phyloP scores from a whole-genome alignment of 768 basidiomycete genomes.

The Gelatoporia subvermispora region DNA sequence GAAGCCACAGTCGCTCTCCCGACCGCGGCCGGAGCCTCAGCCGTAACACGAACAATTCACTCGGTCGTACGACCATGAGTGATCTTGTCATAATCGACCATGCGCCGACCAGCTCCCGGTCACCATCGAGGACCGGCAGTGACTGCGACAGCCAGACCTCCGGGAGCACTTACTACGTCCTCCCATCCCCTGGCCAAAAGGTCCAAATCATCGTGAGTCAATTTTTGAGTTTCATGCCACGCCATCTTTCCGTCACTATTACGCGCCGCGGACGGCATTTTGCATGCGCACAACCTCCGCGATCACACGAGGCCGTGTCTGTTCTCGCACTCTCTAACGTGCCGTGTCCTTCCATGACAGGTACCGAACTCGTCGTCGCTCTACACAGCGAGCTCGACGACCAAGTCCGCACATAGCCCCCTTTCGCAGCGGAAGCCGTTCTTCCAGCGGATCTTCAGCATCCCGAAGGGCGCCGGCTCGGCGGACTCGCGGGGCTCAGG shows the following conservation, averaged over 20 bases:
- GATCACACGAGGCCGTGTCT: no score
- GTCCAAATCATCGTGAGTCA: constrained; percentile 69
- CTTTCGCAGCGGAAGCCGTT: constrained; percentile 51
- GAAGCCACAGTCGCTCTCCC: neutral
- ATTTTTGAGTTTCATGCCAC: neutral
- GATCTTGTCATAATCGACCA: neutral
- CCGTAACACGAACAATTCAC: constrained; percentile 5
- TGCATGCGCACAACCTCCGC: no score
- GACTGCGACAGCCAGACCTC: constrained; percentile 47
- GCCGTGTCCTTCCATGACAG: constrained; percentile 25
- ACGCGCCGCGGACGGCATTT: no score
- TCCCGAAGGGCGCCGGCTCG: constrained; percentile 7
- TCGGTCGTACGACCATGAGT: neutral
- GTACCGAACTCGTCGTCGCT: constrained; percentile 45
- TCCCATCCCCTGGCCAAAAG: constrained; percentile 68
- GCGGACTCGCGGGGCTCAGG: constrained; percentile 15
- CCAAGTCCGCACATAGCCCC: constrained; percentile 51
- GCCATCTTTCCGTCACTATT: neutral
- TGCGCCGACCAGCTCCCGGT: constrained; percentile 33
- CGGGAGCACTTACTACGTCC: constrained; percentile 71
- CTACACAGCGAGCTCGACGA: constrained; percentile 54
- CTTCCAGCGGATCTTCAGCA: constrained; percentile 54
- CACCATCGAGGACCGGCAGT: constrained; percentile 21
- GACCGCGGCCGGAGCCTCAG: constrained; percentile 10
- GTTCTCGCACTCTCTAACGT: no score